A percentile compares a stretch with the other conserved stretches of the same genome.
Conservation (phyloP, 2,329 filamentous ascomycete species). For the Scedosporium apiospermum region DNA sequence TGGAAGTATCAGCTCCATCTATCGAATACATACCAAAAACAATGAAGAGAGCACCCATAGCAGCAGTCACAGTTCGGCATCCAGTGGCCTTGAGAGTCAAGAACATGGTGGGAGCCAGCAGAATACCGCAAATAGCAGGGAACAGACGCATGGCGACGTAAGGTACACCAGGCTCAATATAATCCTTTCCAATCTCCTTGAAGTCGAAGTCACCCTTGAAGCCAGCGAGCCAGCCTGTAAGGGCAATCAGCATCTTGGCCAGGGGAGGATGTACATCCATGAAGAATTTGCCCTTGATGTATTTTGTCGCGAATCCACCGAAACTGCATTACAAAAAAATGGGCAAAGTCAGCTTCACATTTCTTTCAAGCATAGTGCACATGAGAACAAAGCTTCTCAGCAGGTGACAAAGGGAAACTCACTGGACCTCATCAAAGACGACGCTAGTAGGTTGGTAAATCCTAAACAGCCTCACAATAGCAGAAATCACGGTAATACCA, state of each 20-base stretch:
- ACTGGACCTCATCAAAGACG: slow-evolving; percentile 99
- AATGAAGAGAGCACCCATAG: slow-evolving; percentile 74
- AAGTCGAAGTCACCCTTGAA: slow-evolving; percentile 97
- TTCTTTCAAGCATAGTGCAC: neutral
- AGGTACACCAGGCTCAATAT: slow-evolving; percentile 85
- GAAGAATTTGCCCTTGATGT: slow-evolving; percentile 98
- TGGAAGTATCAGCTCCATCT: slow-evolving; percentile 1
- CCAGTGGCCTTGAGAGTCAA: slow-evolving; percentile 84
- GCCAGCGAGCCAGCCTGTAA: slow-evolving; percentile 88
- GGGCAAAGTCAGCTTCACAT: neutral
- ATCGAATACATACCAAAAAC: slow-evolving; percentile 67
- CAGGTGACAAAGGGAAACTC: slow-evolving; percentile 31
- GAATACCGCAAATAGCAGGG: slow-evolving; percentile 78
- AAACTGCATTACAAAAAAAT: slow-evolving; percentile 50
- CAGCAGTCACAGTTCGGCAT: slow-evolving; percentile 77
- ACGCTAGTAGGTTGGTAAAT: slow-evolving; percentile 96
- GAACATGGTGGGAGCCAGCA: slow-evolving; percentile 88
- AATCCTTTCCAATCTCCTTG: slow-evolving; percentile 99
- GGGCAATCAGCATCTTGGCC: slow-evolving; percentile 90
- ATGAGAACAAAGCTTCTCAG: neutral
- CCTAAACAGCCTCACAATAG: slow-evolving; percentile 78
- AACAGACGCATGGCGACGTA: slow-evolving; percentile 97
- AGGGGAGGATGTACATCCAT: slow-evolving; percentile 99
- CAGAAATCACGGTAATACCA: slow-evolving; percentile 63
- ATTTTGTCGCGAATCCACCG: slow-evolving; percentile 95